Evolutionary conservation across 2,329 filamentous ascomycete species (phyloP).

Genomic region (Cytospora schulzeri): DNA sequence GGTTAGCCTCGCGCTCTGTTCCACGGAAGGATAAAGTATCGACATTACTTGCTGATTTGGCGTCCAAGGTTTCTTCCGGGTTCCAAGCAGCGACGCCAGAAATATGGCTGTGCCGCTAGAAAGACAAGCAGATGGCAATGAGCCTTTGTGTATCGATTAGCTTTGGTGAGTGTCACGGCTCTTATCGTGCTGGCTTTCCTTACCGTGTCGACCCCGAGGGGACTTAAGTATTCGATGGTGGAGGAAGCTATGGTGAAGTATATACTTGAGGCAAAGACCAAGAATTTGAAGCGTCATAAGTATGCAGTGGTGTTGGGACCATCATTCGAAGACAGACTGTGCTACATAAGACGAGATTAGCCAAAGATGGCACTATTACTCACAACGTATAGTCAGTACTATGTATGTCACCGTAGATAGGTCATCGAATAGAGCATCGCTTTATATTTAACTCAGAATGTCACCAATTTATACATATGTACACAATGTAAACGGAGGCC

Average conservation of each 20-base stretch:
- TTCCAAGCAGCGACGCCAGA: conserved; percentile 42
- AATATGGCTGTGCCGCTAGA: conserved; percentile 42
- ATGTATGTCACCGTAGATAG: too few relatives aligned
- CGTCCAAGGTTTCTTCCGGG: conserved; percentile 35
- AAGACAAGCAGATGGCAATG: conserved; percentile 48
- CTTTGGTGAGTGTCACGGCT: conserved; percentile 53
- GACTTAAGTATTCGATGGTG: conserved; percentile 55
- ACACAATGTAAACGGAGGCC: background rate
- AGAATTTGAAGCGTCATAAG: too few relatives aligned
- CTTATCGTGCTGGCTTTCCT: conserved; percentile 53
- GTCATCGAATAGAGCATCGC: too few relatives aligned
- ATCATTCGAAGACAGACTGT: too few relatives aligned
- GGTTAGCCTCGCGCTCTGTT: conserved; percentile 36
- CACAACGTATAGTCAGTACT: too few relatives aligned
- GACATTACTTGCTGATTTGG: conserved; percentile 42
- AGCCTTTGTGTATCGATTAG: conserved; percentile 50
- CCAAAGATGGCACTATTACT: too few relatives aligned
- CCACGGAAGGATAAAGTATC: background rate
- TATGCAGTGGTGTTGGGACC: too few relatives aligned
- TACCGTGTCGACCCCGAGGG: conserved; percentile 46
- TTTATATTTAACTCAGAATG: too few relatives aligned
- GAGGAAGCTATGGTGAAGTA: conserved; percentile 55
- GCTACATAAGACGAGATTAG: too few relatives aligned
- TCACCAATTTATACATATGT: too few relatives aligned
- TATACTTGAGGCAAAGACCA: too few relatives aligned